A percentile compares a stretch with the other conserved stretches of the same genome.
These are phyloP conservation scores for Solioccasus polychromus DNA, from an alignment of 768 basidiomycete species.

Conservation along the genomic window DNA sequence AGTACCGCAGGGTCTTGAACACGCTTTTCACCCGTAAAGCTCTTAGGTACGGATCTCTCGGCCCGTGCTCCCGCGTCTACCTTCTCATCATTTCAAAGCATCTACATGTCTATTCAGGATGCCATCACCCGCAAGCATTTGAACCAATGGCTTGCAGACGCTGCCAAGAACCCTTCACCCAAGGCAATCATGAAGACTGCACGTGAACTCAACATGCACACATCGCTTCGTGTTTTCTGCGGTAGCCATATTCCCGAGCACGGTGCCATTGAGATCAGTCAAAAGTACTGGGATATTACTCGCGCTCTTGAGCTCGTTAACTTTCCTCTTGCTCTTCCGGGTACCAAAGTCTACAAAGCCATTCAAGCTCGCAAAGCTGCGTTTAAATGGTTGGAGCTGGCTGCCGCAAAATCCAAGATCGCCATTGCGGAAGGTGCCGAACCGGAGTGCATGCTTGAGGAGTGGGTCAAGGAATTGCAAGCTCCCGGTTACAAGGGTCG, in stretches of 20 bases:
- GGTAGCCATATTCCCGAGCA: constrained; percentile 84
- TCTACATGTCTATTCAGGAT: constrained; percentile 86
- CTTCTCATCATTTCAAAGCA: constrained; percentile 39
- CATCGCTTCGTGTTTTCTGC: constrained; percentile 93
- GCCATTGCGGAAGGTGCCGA: constrained; percentile 78
- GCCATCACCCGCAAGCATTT: constrained; percentile 75
- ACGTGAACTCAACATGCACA: constrained; percentile 95
- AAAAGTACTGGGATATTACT: constrained; percentile 97
- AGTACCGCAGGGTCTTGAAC: constrained; percentile 90
- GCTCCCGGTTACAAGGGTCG: constrained; percentile 70
- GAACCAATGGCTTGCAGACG: constrained; percentile 62
- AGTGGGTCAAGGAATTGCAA: constrained; percentile 78
- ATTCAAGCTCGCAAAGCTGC: constrained; percentile 88
- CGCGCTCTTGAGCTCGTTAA: constrained; percentile 96
- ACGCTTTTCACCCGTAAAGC: constrained; percentile 92
- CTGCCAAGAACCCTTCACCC: constrained; percentile 44
- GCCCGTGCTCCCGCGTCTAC: background rate
- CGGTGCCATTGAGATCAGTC: constrained; percentile 76
- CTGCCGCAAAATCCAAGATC: constrained; percentile 75
- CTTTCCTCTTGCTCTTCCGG: constrained; percentile 92
- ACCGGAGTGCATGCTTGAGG: constrained; percentile 88
- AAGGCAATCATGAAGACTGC: constrained; percentile 85
- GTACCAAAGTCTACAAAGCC: constrained; percentile 94
- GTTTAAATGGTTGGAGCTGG: constrained; percentile 74
- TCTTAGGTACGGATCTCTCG: constrained; percentile 57